Evolutionary conservation across 352 stramenopile genomes (phyloP).

Genomic region (Peronosclerospora sorghi): DNA sequence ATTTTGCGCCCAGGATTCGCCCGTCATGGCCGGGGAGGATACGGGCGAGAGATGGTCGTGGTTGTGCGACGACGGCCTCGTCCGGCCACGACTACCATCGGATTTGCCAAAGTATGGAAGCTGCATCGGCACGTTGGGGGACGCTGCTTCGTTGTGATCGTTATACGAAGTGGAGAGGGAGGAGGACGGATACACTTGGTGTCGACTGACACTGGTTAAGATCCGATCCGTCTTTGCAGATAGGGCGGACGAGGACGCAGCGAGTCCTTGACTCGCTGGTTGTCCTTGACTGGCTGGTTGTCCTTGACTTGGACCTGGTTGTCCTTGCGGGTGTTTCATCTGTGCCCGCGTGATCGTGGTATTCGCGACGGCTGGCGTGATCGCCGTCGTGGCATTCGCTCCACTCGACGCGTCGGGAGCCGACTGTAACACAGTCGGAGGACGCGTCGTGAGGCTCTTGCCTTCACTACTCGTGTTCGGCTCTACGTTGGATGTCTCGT

Average conservation of each 20-base stretch:
- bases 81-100: conserved; percentile 10
- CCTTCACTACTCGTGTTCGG: conserved; percentile 12
- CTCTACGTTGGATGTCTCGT: not conserved
- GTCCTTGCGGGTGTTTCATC: too few relatives aligned
- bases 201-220: conserved; percentile 6
- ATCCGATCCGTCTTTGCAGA: not conserved
- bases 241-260: not conserved
- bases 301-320: not conserved
- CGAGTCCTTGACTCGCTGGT: not conserved
- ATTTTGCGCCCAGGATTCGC: conserved; percentile 11
- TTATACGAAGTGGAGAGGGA: conserved; percentile 5
- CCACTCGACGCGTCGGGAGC: conserved; percentile 1
- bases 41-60: conserved; percentile 14
- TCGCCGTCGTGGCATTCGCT: not conserved
- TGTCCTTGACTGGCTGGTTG: not conserved
- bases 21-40: conserved; percentile 22
- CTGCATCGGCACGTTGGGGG: conserved; percentile 15
- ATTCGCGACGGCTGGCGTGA: not conserved
- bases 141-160: not conserved
- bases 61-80: conserved; percentile 11
- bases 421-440: conserved; percentile 26
- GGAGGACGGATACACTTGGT: conserved; percentile 7
- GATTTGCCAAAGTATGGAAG: conserved; percentile 9
- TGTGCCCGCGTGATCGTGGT: conserved; percentile 1
- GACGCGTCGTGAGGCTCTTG: conserved; percentile 27